phyloP scores from a whole-genome alignment of 352 stramenopile genomes.

The Peronospora belbahrii region DNA sequence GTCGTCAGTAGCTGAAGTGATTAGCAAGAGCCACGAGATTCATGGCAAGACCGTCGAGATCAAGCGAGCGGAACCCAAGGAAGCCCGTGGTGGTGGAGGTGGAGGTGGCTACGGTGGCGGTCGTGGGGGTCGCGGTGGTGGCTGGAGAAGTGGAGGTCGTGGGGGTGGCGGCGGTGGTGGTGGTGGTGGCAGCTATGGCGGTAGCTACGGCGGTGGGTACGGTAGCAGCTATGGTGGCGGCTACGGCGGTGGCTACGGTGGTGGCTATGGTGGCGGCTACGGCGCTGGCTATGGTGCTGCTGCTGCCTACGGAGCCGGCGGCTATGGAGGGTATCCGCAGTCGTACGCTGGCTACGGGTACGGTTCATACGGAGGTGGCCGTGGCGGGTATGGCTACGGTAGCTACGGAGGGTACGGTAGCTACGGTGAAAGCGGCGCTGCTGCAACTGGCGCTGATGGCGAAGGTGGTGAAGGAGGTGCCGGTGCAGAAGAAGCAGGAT shows the following conservation, averaged over 20 bases:
- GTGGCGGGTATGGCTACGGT: constrained; percentile 35
- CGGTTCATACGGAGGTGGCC: constrained; percentile 40
- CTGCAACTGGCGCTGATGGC: constrained; percentile 20
- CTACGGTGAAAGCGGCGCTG: constrained; percentile 9
- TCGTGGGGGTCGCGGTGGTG: constrained; percentile 21
- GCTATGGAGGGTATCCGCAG: constrained; percentile 32
- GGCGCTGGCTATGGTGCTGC: constrained; percentile 25
- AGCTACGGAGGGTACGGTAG: constrained; percentile 25
- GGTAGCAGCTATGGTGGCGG: constrained; percentile 22
- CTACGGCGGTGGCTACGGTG: constrained; percentile 24
- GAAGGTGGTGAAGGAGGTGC: constrained; percentile 26
- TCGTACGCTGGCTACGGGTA: constrained; percentile 34
- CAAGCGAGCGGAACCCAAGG: constrained; percentile 82
- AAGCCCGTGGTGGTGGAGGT: constrained; percentile 36
- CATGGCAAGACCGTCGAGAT: constrained; percentile 88
- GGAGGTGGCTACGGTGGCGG: constrained; percentile 22
- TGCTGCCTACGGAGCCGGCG: constrained; percentile 27
- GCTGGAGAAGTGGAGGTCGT: constrained; percentile 17
- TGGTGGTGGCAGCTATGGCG: constrained; percentile 20
- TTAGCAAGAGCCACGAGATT: constrained; percentile 85
- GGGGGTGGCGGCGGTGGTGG: constrained; percentile 24
- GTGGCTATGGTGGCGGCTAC: constrained; percentile 25
- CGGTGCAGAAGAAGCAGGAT: constrained; percentile 28
- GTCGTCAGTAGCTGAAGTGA: constrained; percentile 81
- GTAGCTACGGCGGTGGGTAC: constrained; percentile 17